Conservation (phyloP, 2,329 filamentous ascomycete species). For the Neofusicoccum kwambonambiense region DNA sequence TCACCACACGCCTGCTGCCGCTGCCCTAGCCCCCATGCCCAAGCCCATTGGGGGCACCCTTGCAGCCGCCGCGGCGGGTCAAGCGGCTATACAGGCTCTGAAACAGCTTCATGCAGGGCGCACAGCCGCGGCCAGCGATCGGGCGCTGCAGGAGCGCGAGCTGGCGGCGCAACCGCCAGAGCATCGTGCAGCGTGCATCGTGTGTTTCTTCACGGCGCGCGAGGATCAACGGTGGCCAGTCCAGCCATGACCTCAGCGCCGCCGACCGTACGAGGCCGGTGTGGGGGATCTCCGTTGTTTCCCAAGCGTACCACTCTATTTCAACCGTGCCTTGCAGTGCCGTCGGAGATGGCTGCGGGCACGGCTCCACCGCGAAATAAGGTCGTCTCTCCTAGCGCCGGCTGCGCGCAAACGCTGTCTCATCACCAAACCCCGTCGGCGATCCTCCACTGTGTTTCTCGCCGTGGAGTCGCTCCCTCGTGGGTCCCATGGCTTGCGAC, state of each 20-base stretch:
- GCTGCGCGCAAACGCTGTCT: background rate
- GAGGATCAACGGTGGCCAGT: background rate
- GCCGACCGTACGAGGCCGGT: background rate
- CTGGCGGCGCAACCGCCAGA: background rate
- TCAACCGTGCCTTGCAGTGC: slow-evolving; percentile 3
- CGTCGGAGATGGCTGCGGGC: background rate
- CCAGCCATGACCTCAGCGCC: background rate
- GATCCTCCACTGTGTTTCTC: background rate
- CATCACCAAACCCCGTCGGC: background rate
- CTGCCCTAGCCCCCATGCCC: background rate
- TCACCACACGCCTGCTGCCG: background rate
- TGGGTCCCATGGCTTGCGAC: background rate
- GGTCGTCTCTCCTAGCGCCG: background rate
- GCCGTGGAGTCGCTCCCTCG: background rate
- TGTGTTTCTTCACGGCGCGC: background rate
- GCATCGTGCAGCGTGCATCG: background rate
- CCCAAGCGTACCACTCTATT: slow-evolving; percentile 1
- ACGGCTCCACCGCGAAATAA: background rate
- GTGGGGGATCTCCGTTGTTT: slow-evolving; percentile 6
- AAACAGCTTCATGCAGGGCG: slow-evolving; percentile 9
- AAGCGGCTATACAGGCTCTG: slow-evolving; percentile 6
- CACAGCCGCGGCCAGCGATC: background rate
- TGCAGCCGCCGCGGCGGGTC: slow-evolving; percentile 13
- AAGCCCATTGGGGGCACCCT: slow-evolving; percentile 7
- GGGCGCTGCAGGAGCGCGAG: background rate